Conservation (phyloP, 2,329 filamentous ascomycete species). For the Chrysosporium keratinophilum region DNA sequence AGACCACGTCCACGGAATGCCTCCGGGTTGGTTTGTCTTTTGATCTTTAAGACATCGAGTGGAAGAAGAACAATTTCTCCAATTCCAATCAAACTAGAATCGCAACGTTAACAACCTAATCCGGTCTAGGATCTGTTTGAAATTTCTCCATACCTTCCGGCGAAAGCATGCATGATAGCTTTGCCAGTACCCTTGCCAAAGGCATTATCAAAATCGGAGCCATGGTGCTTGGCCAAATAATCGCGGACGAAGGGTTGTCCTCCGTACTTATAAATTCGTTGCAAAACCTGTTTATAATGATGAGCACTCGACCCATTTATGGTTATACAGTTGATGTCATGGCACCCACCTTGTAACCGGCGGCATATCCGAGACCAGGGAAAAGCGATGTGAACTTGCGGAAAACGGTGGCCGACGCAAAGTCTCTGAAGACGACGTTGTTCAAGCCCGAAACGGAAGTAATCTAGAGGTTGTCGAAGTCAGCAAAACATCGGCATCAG, state of each 20-base stretch:
- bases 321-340: background rate
- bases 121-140: background rate
- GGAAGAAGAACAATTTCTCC: slow-evolving; percentile 93
- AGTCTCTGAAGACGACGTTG: slow-evolving; percentile 86
- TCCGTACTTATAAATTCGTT: slow-evolving; percentile 97
- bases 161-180: slow-evolving; percentile 94
- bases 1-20: slow-evolving; percentile 91
- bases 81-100: slow-evolving; percentile 73
- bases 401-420: slow-evolving; percentile 57
- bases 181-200: slow-evolving; percentile 98
- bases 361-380: slow-evolving; percentile 91
- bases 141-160: slow-evolving; percentile 56
- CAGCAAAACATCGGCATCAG: background rate
- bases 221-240: slow-evolving; percentile 70
- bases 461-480: slow-evolving; percentile 38
- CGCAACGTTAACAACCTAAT: slow-evolving; percentile 12
- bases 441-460: slow-evolving; percentile 58
- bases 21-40: slow-evolving; percentile 97
- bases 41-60: slow-evolving; percentile 97
- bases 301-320: background rate
- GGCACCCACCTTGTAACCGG: slow-evolving; percentile 71
- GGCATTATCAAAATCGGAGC: slow-evolving; percentile 69
- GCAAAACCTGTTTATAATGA: slow-evolving; percentile 52
- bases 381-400: slow-evolving; percentile 91
- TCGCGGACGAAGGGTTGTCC: slow-evolving; percentile 92